Evolutionary conservation across 129 eudicot species (phyloP), one percentile per base, ranked within the genome.

Genomic region (Pseudognaphalium luteoalbum): DNA sequence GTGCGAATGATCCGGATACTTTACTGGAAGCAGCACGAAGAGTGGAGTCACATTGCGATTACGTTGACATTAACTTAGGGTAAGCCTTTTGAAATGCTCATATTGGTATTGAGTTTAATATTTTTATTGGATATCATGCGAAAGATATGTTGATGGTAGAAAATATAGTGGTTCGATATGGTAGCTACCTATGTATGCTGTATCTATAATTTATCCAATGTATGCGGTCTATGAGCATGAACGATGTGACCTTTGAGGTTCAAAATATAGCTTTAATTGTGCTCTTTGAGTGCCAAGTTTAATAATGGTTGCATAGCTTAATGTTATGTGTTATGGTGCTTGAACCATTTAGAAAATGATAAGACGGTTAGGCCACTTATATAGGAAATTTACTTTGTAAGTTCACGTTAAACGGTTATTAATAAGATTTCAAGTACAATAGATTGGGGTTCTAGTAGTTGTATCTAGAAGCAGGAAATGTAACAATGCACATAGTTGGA

Each of bases 1-100:
- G 97, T 86, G 97, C 99, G 2, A 91, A 95, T 85, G 89, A 91
- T 83, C 96, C 97, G 39, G 94, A 87, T 69, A 82, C 86, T 57
- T 80, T 95, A 71, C 86, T 95, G 70, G 94, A 91, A 73, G 96
- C 99, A 21, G 94, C 97, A 59, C 88, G 81, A 32, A 88, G 80
- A 39, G 99, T 95, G 70, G 97, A 90, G 72, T 89, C 93, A 35
- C 89, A 81, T 79, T 95, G 99, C 51, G 99, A 95, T 81, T 95
- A 95, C 62, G 95, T 95, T 47, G 99, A 95, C 78, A 95, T 95
- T 60, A 95, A 95, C 78, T 85, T 91, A 58, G 99, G 99, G 99
- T 95, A 83, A 82, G 44, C 16, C 6, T 64, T 64, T 16, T 7
- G 6, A 25, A 14, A 11, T 50, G 52, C 28, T 25, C 3, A 4